Conservation (phyloP, 305 asterid species). For the Fraxinus greggii region DNA sequence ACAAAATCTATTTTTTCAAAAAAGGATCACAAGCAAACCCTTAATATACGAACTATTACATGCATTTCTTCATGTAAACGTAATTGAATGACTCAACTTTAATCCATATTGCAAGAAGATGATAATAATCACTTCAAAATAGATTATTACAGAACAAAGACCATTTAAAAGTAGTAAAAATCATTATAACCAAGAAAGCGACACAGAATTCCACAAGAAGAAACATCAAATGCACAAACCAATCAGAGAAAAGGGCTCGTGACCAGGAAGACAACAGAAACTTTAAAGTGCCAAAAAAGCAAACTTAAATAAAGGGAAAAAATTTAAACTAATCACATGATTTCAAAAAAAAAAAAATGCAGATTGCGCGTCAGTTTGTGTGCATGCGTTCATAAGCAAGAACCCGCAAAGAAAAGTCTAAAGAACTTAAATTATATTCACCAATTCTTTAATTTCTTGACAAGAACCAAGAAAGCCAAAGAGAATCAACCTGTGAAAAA, state of each 20-base stretch:
- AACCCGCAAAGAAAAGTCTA: slow-evolving; percentile 6
- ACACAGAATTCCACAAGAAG: not conserved
- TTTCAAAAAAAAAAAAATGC: not conserved
- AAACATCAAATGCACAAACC: slow-evolving; percentile 4
- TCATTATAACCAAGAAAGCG: not conserved
- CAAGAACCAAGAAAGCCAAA: not conserved
- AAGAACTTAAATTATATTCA: not conserved
- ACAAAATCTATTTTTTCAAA: too few species aligned
- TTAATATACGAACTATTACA: not conserved
- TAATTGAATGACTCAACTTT: not conserved
- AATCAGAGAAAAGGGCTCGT: slow-evolving; percentile 2
- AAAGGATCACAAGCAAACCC: too few species aligned
- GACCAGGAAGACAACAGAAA: slow-evolving; percentile 2
- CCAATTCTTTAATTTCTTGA: not conserved
- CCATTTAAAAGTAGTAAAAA: slow-evolving; percentile 22
- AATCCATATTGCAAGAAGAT: not conserved
- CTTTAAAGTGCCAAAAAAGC: slow-evolving; percentile 3
- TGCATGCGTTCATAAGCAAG: slow-evolving; percentile 15
- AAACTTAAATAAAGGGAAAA: slow-evolving; percentile 18
- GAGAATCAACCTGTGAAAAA: not conserved
- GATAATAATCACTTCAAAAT: not conserved
- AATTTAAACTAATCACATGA: not conserved
- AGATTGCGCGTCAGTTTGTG: not conserved
- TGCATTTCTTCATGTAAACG: not conserved
- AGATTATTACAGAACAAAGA: not conserved